These are phyloP conservation scores for Phytophthora megakarya DNA, from an alignment of 352 stramenopile species.

Conservation along the genomic window DNA sequence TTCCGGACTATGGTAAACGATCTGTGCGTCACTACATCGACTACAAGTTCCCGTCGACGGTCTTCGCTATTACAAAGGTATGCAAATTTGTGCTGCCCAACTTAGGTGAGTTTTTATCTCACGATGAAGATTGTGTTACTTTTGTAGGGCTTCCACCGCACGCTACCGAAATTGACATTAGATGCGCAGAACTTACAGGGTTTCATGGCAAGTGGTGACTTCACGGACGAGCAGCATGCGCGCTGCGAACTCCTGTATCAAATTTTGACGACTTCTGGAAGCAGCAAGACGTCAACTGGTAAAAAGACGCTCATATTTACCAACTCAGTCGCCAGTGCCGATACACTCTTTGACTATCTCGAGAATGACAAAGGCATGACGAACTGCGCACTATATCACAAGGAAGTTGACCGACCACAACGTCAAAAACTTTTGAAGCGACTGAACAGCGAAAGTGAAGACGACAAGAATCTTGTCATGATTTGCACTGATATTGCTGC, in stretches of 20 bases:
- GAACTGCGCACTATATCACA: conserved; percentile 58
- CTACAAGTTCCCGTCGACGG: conserved; percentile 72
- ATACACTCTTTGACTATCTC: conserved; percentile 60
- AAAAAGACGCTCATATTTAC: conserved; percentile 72
- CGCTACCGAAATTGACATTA: conserved; percentile 55
- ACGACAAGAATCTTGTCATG: conserved; percentile 46
- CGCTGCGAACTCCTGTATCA: conserved; percentile 53
- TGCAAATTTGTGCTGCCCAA: too few species aligned
- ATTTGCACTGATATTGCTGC: conserved; percentile 83
- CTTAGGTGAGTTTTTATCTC: too few species aligned
- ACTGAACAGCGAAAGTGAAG: conserved; percentile 40
- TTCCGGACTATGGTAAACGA: conserved; percentile 78
- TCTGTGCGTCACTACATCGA: conserved; percentile 74
- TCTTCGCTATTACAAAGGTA: conserved; percentile 73
- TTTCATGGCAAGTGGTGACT: conserved; percentile 22
- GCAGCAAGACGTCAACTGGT: neutral
- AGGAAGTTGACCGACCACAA: conserved; percentile 59
- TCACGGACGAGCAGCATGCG: conserved; percentile 33
- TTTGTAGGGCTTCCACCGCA: conserved; percentile 75
- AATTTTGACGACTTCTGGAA: conserved; percentile 43
- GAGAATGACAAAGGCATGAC: conserved; percentile 37
- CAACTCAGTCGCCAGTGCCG: conserved; percentile 76
- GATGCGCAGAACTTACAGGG: conserved; percentile 47
- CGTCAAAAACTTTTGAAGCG: conserved; percentile 51
- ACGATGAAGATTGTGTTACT: too few species aligned